Percentiles rank a stretch among this genome's conserved stretches.
phyloP scores from a whole-genome alignment of 441 rosid genomes.

The Mallotus repandus region DNA sequence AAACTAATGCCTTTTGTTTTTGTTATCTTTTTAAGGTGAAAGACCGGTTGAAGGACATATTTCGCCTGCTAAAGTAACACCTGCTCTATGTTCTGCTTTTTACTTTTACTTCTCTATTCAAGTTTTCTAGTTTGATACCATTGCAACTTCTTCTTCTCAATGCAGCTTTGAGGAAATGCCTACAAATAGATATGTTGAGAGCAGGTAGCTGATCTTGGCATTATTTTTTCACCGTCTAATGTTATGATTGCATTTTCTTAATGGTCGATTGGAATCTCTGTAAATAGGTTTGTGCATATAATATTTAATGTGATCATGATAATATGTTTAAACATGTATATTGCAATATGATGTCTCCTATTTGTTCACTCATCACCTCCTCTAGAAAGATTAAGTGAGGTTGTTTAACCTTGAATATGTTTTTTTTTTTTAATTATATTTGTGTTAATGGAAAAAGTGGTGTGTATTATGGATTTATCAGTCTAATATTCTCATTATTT shows the following conservation, averaged over 20 bases:
- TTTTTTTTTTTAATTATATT: background rate
- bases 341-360: background rate
- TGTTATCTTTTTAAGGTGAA: conserved; percentile 51
- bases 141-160: conserved; percentile 22
- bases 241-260: conserved; percentile 10
- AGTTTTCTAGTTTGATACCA: conserved; percentile 21
- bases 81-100: conserved; percentile 8
- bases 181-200: conserved; percentile 88
- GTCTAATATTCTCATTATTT: background rate
- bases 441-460: too few species aligned
- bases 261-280: conserved; percentile 19
- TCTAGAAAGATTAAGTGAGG: background rate
- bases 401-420: background rate
- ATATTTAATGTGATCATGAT: background rate
- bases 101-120: conserved; percentile 11
- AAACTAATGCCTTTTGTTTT: conserved; percentile 4
- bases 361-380: background rate
- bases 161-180: conserved; percentile 98
- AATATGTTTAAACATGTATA: background rate
- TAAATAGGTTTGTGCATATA: conserved; percentile 1
- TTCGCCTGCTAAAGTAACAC: conserved; percentile 76
- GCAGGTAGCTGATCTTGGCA: conserved; percentile 57
- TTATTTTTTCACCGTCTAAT: background rate
- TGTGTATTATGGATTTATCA: background rate
- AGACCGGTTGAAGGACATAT: conserved; percentile 73